Percentiles rank a stretch among this genome's conserved stretches.
phyloP scores from a whole-genome alignment of 2,329 filamentous ascomycete genomes.

The Didymella segeticola region DNA sequence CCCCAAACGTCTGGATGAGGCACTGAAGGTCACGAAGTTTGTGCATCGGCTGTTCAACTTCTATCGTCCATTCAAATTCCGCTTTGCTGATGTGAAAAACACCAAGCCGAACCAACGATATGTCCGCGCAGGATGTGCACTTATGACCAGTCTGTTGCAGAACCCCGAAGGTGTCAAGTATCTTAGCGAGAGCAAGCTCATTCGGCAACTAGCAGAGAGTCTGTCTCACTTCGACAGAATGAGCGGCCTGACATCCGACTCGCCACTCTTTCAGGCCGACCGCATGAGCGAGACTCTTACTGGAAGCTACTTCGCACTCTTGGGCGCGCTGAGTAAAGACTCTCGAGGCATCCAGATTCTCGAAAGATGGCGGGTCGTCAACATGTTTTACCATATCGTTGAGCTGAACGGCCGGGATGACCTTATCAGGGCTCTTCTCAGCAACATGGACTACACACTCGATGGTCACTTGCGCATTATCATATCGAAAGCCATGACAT shows the following conservation, averaged over 20 bases:
- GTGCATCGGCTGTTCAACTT: slow-evolving; percentile 94
- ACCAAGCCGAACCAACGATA: slow-evolving; percentile 95
- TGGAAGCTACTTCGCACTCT: slow-evolving; percentile 90
- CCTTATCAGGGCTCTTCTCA: slow-evolving; percentile 84
- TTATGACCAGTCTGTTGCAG: slow-evolving; percentile 86
- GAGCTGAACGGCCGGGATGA: slow-evolving; percentile 91
- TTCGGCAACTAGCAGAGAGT: slow-evolving; percentile 94
- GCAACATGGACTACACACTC: slow-evolving; percentile 90
- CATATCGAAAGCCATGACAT: slow-evolving; percentile 90
- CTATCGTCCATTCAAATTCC: slow-evolving; percentile 94
- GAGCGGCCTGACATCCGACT: slow-evolving; percentile 74
- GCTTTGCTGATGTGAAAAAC: slow-evolving; percentile 88
- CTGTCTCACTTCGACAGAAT: slow-evolving; percentile 93
- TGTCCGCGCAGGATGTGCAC: slow-evolving; percentile 83
- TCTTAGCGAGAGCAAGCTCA: slow-evolving; percentile 86
- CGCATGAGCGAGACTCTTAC: slow-evolving; percentile 86
- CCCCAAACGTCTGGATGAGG: slow-evolving; percentile 90
- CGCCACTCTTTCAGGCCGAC: slow-evolving; percentile 86
- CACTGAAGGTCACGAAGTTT: slow-evolving; percentile 93
- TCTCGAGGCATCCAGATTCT: slow-evolving; percentile 84
- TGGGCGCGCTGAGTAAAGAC: slow-evolving; percentile 86
- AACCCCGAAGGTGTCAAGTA: slow-evolving; percentile 85
- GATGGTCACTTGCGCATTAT: slow-evolving; percentile 88
- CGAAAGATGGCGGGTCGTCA: slow-evolving; percentile 96
- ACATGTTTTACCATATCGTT: slow-evolving; percentile 99